Conservation (phyloP, 2,329 filamentous ascomycete genomes). For the Cordyceps farinosa region DNA sequence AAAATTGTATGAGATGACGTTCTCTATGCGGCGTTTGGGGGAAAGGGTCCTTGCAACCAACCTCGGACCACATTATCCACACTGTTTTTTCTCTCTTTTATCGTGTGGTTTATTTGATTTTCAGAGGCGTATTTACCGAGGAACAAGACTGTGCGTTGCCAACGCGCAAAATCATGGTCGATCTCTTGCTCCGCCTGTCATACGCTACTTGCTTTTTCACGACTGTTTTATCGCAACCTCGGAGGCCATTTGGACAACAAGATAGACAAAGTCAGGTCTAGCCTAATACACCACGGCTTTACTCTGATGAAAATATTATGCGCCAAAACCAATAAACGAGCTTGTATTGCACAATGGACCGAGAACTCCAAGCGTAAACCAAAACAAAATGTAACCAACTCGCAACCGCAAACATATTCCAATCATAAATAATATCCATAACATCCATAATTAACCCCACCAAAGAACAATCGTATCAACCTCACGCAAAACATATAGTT, state of each 20-base stretch:
- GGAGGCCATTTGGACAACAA: slow-evolving; percentile 13
- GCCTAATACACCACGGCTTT: slow-evolving; percentile 15
- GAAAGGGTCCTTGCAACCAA: background rate
- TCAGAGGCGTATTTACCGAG: background rate
- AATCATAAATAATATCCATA: background rate
- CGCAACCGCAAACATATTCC: background rate
- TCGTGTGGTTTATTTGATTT: background rate
- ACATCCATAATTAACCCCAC: slow-evolving; percentile 2
- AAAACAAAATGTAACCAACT: background rate
- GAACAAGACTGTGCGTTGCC: background rate
- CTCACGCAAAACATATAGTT: slow-evolving; percentile 1
- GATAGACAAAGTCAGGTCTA: slow-evolving; percentile 17
- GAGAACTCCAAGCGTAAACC: slow-evolving; percentile 6
- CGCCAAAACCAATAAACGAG: background rate
- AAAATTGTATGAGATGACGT: slow-evolving; percentile 17
- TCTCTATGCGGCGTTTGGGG: slow-evolving; percentile 17
- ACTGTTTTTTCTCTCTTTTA: slow-evolving; percentile 10
- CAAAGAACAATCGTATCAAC: background rate
- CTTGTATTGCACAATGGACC: slow-evolving; percentile 8
- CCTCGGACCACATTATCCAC: slow-evolving; percentile 9
- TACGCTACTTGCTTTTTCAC: background rate
- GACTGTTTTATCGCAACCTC: background rate
- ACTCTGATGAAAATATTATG: background rate
- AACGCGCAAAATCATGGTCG: background rate
- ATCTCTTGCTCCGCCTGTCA: background rate